Base-by-base conservation (phyloP, 164 flowering plant species). In the Vitis riparia region DNA sequence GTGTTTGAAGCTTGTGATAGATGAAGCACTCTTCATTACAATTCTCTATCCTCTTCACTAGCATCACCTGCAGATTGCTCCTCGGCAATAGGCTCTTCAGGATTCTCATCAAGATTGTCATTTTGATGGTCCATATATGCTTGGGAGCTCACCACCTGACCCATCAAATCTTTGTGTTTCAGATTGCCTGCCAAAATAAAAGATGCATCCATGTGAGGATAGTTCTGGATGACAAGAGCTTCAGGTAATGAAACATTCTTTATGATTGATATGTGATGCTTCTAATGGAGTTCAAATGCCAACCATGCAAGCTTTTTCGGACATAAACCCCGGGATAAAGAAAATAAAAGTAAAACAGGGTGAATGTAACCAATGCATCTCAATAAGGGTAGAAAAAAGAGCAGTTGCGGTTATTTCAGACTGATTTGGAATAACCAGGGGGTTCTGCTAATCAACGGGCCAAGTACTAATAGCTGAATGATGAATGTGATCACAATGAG, bases 101-200 rank as follows among this genome's bases (percentile, higher is more conserved):
- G 65, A 58, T 75, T 75, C 14, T 82, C 80, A 17, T 69, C 71
- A 59, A 16, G 52, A 56, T 69, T 68, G 2, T 62, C 75, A 63
- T 69, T 78, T 65, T 79, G 77, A 49, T 73, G 82, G 55, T 87
- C 84, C 27, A 75, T 66, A 73, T 90, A 89, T 27, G 79, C 86
- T 79, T 92, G 98, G 30, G 98, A 91, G 80, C 93, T 91, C 69
- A 90, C 94, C 48, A 87, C 87, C 62, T 88, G 91, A 49, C 96
- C 98, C 15, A 27, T 73, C 82, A 92, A 79, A 71, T 92, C 89
- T 77, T 92, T 91, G 71, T 92, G 98, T 75, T 89, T 91, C 19
- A 92, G 77, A 76, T 86, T 92, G 19, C 98, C 97, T 92, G 85
- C 61, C 55, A 78, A 64, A 23, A 52, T 48, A 63, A 58, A n/a